Evolutionary conservation across 2,329 filamentous ascomycete genomes (phyloP), one percentile per base, ranked within the genome.

Genomic region (Pseudocercospora eumusae): DNA sequence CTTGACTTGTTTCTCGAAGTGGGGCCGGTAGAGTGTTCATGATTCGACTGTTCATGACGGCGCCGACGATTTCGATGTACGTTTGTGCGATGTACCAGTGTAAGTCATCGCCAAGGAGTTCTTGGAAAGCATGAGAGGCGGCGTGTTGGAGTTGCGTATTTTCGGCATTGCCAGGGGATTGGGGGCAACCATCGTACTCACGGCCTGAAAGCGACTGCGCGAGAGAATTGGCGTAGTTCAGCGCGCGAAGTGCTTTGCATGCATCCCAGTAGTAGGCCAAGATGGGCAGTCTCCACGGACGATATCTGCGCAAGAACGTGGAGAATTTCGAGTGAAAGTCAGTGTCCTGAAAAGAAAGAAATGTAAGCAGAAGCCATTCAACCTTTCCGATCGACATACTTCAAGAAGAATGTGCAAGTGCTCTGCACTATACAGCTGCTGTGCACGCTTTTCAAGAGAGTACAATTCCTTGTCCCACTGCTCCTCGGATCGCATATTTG

Each of bases 211-310:
- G 78, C 1, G 84, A 81, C 61, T 84, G 81, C 1, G 86, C 81
- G 27, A 92, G 81, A 0, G 87, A 83, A 72, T 92, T 91, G 23
- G 88, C 84, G 68, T 91, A 92, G 25, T 83, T 81, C 57, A 92
- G 86, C 1, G 89, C 88, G 67, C 85, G 84, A 9, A 90, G 75
- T 0, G 89, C 88, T 71, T 92, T 92, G 47, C 60, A 60, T 3
- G 63, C 56, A 28, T 52, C 61, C 56, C 56, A 49, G 36, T 65
- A 67, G 54, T 59, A 62, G n/a, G 36, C 47, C 27, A 67, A 42
- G 8, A 67, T 55, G 1, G 60, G 57, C 27, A 67, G 18, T 57
- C 65, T 57, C 61, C 63, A 62, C 2, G 65, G 63, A 4, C 65
- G 60, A 18, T 63, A 63, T 28, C 65, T 65, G 20, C 61, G 58